Percentiles rank a stretch among this genome's conserved stretches.
These are phyloP conservation scores for Suillus tomentosus DNA, from an alignment of 768 basidiomycete species.

Conservation along the genomic window DNA sequence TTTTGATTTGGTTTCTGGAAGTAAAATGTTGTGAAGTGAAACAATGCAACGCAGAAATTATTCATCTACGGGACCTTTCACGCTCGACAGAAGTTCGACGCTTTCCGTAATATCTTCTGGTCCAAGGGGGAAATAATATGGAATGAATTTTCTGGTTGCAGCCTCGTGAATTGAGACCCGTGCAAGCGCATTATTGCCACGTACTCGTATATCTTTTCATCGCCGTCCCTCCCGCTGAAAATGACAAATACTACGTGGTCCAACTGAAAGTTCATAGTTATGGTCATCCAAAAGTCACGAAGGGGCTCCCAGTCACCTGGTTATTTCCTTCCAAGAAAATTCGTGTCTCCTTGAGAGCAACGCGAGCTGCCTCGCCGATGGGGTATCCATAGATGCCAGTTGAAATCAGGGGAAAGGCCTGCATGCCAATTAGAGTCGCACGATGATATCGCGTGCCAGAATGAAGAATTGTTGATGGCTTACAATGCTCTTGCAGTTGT, in stretches of 20 bases:
- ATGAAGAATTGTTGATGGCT: slow-evolving; percentile 10
- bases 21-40: neutral
- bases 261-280: slow-evolving; percentile 40
- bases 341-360: slow-evolving; percentile 64
- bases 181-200: slow-evolving; percentile 24
- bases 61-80: slow-evolving; percentile 1
- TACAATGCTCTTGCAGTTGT: slow-evolving; percentile 66
- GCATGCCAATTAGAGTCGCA: neutral
- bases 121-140: slow-evolving; percentile 60
- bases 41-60: neutral
- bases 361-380: slow-evolving; percentile 66
- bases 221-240: slow-evolving; percentile 54
- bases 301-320: slow-evolving; percentile 36
- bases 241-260: slow-evolving; percentile 77
- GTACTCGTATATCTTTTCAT: slow-evolving; percentile 67
- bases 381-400: slow-evolving; percentile 83
- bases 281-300: neutral
- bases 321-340: slow-evolving; percentile 55
- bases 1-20: neutral
- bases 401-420: slow-evolving; percentile 85
- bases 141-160: slow-evolving; percentile 48
- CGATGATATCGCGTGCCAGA: neutral
- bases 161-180: slow-evolving; percentile 1
- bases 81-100: neutral
- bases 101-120: neutral